Percentiles rank a stretch among this genome's conserved stretches.
Evolutionary conservation across 176 grass and related monocot species (phyloP).

Genomic region (Triticum urartu): DNA sequence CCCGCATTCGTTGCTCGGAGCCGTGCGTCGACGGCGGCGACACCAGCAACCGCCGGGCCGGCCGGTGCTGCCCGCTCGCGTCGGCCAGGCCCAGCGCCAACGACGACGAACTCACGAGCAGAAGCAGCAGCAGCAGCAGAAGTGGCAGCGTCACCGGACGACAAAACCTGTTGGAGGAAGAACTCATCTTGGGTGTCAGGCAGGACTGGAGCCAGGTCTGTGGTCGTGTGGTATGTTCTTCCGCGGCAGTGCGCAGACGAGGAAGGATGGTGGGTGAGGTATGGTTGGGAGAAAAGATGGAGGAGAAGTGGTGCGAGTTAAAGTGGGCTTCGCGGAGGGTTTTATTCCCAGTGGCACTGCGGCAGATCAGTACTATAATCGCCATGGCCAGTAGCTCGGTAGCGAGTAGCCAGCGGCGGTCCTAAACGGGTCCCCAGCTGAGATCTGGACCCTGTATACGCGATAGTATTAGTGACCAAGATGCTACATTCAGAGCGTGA

Average conservation of each 20-base stretch:
- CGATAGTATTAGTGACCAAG: background rate
- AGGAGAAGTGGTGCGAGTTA: conserved; percentile 37
- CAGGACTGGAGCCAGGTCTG: background rate
- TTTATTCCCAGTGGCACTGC: conserved; percentile 33
- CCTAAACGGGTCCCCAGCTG: background rate
- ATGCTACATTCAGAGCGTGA: background rate
- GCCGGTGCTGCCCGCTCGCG: background rate
- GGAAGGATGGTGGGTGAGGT: background rate
- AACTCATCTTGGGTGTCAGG: background rate
- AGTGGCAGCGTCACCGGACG: background rate
- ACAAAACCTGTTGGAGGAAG: background rate
- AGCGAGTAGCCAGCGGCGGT: conserved; percentile 31
- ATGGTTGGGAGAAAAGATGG: background rate
- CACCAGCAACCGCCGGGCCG: conserved; percentile 33
- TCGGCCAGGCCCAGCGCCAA: background rate
- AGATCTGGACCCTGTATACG: background rate
- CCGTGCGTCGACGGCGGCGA: conserved; percentile 27
- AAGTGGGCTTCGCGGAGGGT: conserved; percentile 27
- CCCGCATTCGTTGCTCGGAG: conserved; percentile 31
- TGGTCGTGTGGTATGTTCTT: background rate
- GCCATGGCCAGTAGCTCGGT: background rate
- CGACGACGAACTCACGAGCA: background rate
- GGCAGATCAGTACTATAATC: background rate
- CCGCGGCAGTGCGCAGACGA: conserved; percentile 24
- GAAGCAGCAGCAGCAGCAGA: background rate